Conservation (phyloP, 805 yeast species). For the Metschnikowia proteae region DNA sequence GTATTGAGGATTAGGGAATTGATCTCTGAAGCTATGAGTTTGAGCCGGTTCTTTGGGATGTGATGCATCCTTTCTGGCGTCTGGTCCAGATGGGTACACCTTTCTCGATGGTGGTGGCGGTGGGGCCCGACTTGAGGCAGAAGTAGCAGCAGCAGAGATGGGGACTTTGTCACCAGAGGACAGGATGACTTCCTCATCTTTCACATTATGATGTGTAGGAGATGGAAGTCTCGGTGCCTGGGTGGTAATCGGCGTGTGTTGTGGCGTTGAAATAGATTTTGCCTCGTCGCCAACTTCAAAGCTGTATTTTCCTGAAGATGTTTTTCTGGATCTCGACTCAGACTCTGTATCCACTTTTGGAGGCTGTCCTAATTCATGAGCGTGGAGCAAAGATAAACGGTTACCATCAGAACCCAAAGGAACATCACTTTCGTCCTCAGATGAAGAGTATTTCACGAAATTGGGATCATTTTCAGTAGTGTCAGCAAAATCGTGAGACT, state of each 20-base stretch:
- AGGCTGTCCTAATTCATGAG: constrained; percentile 28
- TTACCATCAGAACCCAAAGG: constrained; percentile 20
- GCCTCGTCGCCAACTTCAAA: constrained; percentile 42
- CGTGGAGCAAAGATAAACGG: constrained; percentile 31
- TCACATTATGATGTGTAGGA: not conserved
- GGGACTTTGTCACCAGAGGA: not conserved
- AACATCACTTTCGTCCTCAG: constrained; percentile 30
- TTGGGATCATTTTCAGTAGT: constrained; percentile 27
- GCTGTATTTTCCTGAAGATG: constrained; percentile 28
- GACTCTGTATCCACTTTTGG: constrained; percentile 17
- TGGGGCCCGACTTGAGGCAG: constrained; percentile 30
- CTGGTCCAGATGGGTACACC: constrained; percentile 18
- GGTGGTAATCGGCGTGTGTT: constrained; percentile 11
- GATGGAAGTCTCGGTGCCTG: constrained; percentile 2
- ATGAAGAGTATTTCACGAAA: constrained; percentile 32
- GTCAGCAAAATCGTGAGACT: not conserved
- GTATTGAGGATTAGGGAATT: constrained; percentile 15
- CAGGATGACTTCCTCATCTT: not conserved
- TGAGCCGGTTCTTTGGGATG: not conserved
- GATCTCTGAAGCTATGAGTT: not conserved
- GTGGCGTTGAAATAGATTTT: constrained; percentile 29
- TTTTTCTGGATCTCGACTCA: constrained; percentile 14
- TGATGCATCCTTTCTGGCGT: constrained; percentile 25
- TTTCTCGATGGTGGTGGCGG: constrained; percentile 59
- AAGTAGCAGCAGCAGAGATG: not conserved